A percentile compares a stretch with the other conserved stretches of the same genome.
These are phyloP conservation scores for Daldinia vernicosa DNA, from an alignment of 495 filamentous ascomycete genomes.

Conservation along the genomic window DNA sequence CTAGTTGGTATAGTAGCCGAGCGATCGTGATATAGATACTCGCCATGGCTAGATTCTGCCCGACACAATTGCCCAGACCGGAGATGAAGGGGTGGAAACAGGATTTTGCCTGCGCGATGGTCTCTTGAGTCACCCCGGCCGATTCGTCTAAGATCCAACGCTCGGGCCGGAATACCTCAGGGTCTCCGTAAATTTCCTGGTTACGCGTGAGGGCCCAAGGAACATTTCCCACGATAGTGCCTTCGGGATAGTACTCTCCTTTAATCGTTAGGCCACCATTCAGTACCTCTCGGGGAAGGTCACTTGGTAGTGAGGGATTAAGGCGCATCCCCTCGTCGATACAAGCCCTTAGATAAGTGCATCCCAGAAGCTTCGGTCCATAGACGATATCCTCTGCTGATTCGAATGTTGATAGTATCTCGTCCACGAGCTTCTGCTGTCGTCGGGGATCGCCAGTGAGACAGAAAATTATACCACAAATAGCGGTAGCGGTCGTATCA, in stretches of 20 bases:
- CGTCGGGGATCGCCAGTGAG: conserved; percentile 53
- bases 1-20: conserved; percentile 22
- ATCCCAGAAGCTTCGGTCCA: conserved; percentile 36
- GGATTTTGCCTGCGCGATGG: conserved; percentile 5
- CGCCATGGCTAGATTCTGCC: conserved; percentile 45
- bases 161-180: conserved; percentile 55
- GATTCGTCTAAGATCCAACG: conserved; percentile 55
- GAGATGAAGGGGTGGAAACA: conserved; percentile 37
- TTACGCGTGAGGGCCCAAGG: conserved; percentile 63
- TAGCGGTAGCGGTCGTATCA: conserved; percentile 56
- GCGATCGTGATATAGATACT: conserved; percentile 41
- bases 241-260: conserved; percentile 61
- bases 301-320: conserved; percentile 62
- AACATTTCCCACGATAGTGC: conserved; percentile 64
- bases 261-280: conserved; percentile 60
- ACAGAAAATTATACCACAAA: conserved; percentile 62
- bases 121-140: conserved; percentile 2
- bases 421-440: conserved; percentile 52
- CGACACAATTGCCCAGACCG: conserved; percentile 45
- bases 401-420: conserved; percentile 58
- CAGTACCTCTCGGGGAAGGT: conserved; percentile 67
- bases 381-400: conserved; percentile 57
- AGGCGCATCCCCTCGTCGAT: conserved; percentile 72
- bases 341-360: conserved; percentile 67
- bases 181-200: conserved; percentile 55